A percentile compares a stretch with the other conserved stretches of the same genome.
These are phyloP conservation scores for Fusarium coicis DNA, from an alignment of 2,329 filamentous ascomycete genomes.

Conservation along the genomic window DNA sequence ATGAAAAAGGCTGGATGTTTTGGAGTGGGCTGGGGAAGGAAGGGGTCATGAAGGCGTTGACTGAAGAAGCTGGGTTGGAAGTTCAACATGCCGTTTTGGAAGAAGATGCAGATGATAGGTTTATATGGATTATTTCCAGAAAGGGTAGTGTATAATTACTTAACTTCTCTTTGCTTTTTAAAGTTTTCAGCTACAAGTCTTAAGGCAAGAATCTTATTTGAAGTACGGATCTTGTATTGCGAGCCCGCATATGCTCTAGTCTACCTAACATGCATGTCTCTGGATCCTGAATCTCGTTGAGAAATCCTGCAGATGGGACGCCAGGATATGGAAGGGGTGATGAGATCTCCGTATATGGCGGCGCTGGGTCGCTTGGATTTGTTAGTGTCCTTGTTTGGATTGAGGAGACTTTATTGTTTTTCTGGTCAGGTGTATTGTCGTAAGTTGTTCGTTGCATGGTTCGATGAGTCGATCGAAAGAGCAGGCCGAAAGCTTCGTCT, in stretches of 20 bases:
- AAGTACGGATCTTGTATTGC: accelerated
- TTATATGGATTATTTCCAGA: conserved; percentile 1
- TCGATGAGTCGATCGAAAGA: not conserved
- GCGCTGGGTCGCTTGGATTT: accelerated
- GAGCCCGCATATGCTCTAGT: not conserved
- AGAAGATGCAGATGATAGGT: conserved; percentile 3
- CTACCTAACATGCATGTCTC: no score
- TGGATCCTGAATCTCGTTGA: no score
- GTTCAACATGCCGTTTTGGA: not conserved
- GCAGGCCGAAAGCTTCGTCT: accelerated
- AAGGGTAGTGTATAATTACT: not conserved
- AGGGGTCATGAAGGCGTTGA: not conserved
- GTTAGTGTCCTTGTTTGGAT: accelerated
- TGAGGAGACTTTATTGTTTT: not conserved
- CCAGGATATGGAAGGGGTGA: not conserved
- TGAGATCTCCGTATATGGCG: accelerated
- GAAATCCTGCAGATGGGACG: accelerated
- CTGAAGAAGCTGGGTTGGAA: not conserved
- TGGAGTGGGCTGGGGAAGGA: conserved; percentile 15
- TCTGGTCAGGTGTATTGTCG: not conserved
- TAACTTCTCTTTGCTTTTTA: no score
- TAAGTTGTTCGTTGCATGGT: accelerated
- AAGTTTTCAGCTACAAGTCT: no score
- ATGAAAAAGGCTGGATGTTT: conserved; percentile 27
- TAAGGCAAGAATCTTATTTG: no score